These are phyloP conservation scores for Chalaropsis thielavioides DNA, from an alignment of 2,329 filamentous ascomycete genomes.

Conservation along the genomic window DNA sequence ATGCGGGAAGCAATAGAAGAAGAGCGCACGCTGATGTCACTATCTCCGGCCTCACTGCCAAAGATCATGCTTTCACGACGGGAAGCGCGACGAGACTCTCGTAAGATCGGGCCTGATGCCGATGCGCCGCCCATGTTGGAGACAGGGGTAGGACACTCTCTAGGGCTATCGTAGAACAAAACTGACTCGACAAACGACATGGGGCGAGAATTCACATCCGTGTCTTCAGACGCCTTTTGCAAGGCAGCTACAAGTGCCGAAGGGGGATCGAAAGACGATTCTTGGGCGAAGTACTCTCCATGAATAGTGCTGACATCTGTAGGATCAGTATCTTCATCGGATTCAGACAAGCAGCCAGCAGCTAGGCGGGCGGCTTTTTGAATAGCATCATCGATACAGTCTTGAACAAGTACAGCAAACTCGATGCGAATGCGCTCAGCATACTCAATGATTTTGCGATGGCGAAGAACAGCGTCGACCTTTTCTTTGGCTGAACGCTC, in stretches of 20 bases:
- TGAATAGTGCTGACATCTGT: conserved; percentile 24
- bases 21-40: conserved; percentile 77
- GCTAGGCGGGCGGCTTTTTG: conserved; percentile 80
- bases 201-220: conserved; percentile 39
- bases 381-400: conserved; percentile 87
- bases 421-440: conserved; percentile 89
- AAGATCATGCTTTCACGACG: conserved; percentile 47
- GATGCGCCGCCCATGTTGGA: conserved; percentile 49
- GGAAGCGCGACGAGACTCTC: conserved; percentile 46
- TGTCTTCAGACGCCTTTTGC: conserved; percentile 30
- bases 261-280: conserved; percentile 35
- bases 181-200: conserved; percentile 50
- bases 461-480: conserved; percentile 81
- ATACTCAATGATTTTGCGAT: conserved; percentile 88
- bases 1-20: conserved; percentile 55
- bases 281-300: conserved; percentile 42
- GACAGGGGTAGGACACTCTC: conserved; percentile 78
- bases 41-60: conserved; percentile 73
- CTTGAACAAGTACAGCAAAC: conserved; percentile 81
- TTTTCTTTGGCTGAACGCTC: conserved; percentile 73
- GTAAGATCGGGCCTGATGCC: conserved; percentile 20
- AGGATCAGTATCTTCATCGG: conserved; percentile 36
- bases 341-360: conserved; percentile 70
- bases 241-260: conserved; percentile 44
- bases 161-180: conserved; percentile 66